Evolutionary conservation across 345 rosid species (phyloP).

Genomic region (Rhodamnia rubescens): DNA sequence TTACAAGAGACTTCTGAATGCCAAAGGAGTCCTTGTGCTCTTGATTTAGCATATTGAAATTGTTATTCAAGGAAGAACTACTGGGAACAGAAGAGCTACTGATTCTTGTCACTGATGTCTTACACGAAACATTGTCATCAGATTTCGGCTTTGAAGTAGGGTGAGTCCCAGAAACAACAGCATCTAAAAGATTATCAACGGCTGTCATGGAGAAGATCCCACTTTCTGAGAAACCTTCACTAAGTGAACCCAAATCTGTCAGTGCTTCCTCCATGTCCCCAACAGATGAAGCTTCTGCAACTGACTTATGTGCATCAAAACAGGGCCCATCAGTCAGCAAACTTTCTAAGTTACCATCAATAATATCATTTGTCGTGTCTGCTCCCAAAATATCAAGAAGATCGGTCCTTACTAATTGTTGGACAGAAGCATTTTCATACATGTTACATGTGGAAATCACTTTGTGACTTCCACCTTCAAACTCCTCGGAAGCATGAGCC

Average conservation of each 20-base stretch:
- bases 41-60: conserved; percentile 20
- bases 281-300: conserved; percentile 17
- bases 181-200: conserved; percentile 78
- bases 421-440: conserved; percentile 20
- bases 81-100: conserved; percentile 48
- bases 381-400: conserved; percentile 67
- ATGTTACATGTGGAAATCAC: conserved; percentile 1
- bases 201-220: conserved; percentile 18
- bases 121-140: conserved; percentile 55
- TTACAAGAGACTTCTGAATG: conserved; percentile 18
- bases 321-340: conserved; percentile 11
- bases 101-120: conserved; percentile 51
- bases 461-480: conserved; percentile 11
- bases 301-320: conserved; percentile 20
- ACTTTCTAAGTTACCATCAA: conserved; percentile 22
- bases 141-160: conserved; percentile 52
- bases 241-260: conserved; percentile 22
- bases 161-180: conserved; percentile 64
- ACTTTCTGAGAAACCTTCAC: conserved; percentile 18
- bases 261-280: conserved; percentile 19
- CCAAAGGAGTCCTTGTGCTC: conserved; percentile 22
- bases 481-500: conserved; percentile 8
- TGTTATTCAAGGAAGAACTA: conserved; percentile 18
- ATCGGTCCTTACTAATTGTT: conserved; percentile 38
- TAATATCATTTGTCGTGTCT: conserved; percentile 44